Evolutionary conservation across 139 green algal species (phyloP).

Genomic region (Coelastrella sp.): DNA sequence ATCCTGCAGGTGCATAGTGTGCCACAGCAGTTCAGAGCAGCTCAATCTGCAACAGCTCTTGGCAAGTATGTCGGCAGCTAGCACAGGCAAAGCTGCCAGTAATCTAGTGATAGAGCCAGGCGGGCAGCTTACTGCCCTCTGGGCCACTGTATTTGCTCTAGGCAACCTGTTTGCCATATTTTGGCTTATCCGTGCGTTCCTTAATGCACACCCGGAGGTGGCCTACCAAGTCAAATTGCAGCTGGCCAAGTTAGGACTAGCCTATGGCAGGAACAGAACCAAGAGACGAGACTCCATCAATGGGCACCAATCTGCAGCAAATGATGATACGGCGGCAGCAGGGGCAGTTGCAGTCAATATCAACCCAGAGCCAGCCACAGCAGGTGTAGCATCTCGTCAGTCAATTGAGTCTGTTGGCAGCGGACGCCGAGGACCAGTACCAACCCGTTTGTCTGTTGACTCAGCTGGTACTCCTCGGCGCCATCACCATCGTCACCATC

Average conservation of each 20-base stretch:
- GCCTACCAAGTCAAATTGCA: neutral
- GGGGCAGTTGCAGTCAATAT: neutral
- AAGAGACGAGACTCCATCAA: neutral
- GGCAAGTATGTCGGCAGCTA: neutral
- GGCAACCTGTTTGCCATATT: constrained; percentile 22
- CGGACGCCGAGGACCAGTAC: neutral
- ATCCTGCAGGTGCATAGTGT: neutral
- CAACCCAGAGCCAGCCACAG: neutral
- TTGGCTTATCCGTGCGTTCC: constrained; percentile 1
- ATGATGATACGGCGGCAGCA: neutral
- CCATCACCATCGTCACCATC: constrained; percentile 15
- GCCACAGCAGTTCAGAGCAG: neutral
- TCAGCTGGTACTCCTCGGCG: neutral
- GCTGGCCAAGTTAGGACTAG: neutral
- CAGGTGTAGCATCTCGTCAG: neutral
- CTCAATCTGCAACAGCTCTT: neutral
- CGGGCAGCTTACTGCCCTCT: neutral
- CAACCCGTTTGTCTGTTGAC: neutral
- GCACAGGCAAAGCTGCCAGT: neutral
- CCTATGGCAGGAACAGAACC: no score
- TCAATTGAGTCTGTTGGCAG: neutral
- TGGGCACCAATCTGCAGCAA: neutral
- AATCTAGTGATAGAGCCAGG: neutral
- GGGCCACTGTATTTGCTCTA: constrained; percentile 1
- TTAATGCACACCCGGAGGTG: constrained; percentile 37